Conservation (phyloP, 2,329 filamentous ascomycete species). For the Talaromyces albobiverticillius region DNA sequence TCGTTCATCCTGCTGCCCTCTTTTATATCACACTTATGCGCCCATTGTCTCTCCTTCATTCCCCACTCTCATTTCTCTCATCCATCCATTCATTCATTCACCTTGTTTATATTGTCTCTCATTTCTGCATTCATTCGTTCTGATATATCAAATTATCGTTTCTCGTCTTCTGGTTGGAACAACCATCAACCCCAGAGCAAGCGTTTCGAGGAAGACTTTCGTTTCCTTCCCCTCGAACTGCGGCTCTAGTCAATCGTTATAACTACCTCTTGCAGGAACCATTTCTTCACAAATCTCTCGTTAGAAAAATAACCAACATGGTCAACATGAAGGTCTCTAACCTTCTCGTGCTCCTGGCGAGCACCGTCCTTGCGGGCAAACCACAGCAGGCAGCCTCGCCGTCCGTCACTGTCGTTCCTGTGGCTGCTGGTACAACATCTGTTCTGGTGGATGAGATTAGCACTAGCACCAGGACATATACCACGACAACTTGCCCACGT, state of each 20-base stretch:
- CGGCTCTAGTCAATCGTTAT: constrained; percentile 14
- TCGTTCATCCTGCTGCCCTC: constrained; percentile 4
- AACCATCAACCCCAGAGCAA: constrained; percentile 4
- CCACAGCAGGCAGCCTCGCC: background rate
- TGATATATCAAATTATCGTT: constrained; percentile 6
- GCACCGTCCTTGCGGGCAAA: constrained; percentile 11
- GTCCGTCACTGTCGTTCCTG: background rate
- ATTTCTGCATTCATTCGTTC: background rate
- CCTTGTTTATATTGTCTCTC: constrained; percentile 3
- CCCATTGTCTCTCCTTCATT: background rate
- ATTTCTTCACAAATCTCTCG: background rate
- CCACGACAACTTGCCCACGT: constrained; percentile 17
- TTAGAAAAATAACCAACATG: background rate
- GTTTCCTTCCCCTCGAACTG: constrained; percentile 14
- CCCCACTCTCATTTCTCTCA: constrained; percentile 10
- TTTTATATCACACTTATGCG: constrained; percentile 8
- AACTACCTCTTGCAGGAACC: constrained; percentile 3
- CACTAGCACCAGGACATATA: constrained; percentile 13
- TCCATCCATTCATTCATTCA: background rate
- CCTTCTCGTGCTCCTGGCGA: constrained; percentile 15
- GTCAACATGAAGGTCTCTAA: constrained; percentile 12
- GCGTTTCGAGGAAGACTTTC: constrained; percentile 13
- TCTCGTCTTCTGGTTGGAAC: constrained; percentile 9
- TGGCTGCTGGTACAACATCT: background rate
- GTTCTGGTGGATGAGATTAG: background rate